A percentile compares a stretch with the other conserved stretches of the same genome.
Conservation (phyloP, 148 eudicot species). For the Suaeda aralocaspica region DNA sequence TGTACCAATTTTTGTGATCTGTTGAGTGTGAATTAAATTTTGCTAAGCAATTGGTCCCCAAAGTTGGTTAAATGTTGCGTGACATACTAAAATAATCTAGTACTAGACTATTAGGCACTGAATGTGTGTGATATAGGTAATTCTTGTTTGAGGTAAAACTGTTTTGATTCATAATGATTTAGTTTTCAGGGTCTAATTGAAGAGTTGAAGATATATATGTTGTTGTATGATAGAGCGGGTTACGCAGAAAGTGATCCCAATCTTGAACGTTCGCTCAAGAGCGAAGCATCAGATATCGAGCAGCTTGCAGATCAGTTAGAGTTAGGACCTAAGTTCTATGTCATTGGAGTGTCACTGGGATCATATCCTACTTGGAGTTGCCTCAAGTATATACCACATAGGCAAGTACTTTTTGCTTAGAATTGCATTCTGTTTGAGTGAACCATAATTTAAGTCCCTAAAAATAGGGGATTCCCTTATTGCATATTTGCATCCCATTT, state of each 20-base stretch:
- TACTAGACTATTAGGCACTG: not conserved
- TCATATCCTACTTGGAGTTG: slow-evolving; percentile 55
- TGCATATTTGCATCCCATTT: not conserved
- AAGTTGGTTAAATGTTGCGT: not conserved
- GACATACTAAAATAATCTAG: slow-evolving; percentile 2
- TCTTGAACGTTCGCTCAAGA: slow-evolving; percentile 48
- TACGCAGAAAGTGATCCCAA: slow-evolving; percentile 73
- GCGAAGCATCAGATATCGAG: slow-evolving; percentile 57
- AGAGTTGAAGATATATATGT: slow-evolving; percentile 44
- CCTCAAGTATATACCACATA: slow-evolving; percentile 52
- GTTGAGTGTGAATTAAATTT: not conserved
- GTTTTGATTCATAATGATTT: slow-evolving; percentile 33
- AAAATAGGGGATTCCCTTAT: not conserved
- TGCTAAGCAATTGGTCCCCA: slow-evolving; percentile 12
- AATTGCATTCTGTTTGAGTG: not conserved
- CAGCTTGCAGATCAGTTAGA: slow-evolving; percentile 60
- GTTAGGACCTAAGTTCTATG: slow-evolving; percentile 51
- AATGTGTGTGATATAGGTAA: not conserved
- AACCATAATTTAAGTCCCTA: not conserved
- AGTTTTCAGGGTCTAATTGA: slow-evolving; percentile 52
- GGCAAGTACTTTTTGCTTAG: slow-evolving; percentile 27
- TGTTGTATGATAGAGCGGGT: slow-evolving; percentile 61
- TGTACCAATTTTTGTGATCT: slow-evolving; percentile 6
- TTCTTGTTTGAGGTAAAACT: slow-evolving; percentile 11
- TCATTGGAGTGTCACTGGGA: slow-evolving; percentile 61